phyloP scores from a whole-genome alignment of 768 basidiomycete species.

The Zangia roseola region DNA sequence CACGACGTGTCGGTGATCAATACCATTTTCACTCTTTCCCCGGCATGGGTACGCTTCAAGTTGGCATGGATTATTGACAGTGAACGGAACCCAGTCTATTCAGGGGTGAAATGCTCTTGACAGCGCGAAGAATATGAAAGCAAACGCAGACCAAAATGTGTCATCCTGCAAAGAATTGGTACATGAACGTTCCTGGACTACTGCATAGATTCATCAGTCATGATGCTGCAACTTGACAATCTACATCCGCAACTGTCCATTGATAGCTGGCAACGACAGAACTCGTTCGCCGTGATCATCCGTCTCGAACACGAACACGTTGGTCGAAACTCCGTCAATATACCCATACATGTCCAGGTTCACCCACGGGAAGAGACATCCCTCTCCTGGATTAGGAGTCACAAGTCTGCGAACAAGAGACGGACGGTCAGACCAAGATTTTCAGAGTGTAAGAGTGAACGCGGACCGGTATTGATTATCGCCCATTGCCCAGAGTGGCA shows the following conservation, averaged over 20 bases:
- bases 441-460: not conserved
- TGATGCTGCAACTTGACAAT: not conserved
- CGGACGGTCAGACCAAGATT: not conserved
- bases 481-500: slow-evolving; percentile 37
- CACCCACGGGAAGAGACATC: slow-evolving; percentile 23
- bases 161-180: too few relatives aligned
- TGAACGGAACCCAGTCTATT: too few relatives aligned
- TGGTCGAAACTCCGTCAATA: slow-evolving; percentile 22
- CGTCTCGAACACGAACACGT: slow-evolving; percentile 9
- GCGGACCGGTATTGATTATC: slow-evolving; percentile 40
- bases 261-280: slow-evolving; percentile 15
- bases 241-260: slow-evolving; percentile 10
- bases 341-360: slow-evolving; percentile 25
- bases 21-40: too few relatives aligned
- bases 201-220: too few relatives aligned
- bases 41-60: too few relatives aligned
- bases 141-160: too few relatives aligned
- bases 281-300: slow-evolving; percentile 1
- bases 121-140: too few relatives aligned
- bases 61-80: too few relatives aligned
- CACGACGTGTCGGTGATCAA: too few relatives aligned
- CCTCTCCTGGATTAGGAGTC: slow-evolving; percentile 12
- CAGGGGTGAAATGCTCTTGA: too few relatives aligned
- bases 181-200: too few relatives aligned
- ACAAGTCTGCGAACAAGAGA: slow-evolving; percentile 10